Conservation (phyloP, 140 eudicot species). For the Senecio squalidus region DNA sequence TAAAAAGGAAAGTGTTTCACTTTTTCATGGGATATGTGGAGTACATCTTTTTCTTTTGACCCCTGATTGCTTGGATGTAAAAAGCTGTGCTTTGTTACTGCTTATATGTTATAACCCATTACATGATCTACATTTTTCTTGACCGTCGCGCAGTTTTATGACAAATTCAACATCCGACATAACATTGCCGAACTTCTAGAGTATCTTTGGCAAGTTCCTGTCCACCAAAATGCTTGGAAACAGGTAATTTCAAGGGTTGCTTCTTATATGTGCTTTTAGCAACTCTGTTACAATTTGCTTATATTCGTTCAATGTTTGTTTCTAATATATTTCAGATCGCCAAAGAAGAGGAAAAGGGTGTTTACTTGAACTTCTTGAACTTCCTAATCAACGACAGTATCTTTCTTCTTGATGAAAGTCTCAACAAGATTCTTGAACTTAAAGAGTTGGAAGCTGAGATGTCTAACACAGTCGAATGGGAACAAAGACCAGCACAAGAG, state of each 20-base stretch:
- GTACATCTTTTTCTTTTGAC: not conserved
- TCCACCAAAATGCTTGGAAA: constrained; percentile 96
- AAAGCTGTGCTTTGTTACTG: not conserved
- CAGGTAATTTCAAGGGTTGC: constrained; percentile 42
- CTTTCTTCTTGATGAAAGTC: constrained; percentile 93
- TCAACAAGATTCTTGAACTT: constrained; percentile 91
- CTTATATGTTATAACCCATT: not conserved
- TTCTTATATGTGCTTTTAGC: not conserved
- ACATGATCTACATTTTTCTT: not conserved
- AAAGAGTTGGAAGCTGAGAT: constrained; percentile 97
- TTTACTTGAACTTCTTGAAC: constrained; percentile 83
- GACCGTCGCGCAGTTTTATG: constrained; percentile 59
- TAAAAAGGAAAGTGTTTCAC: too few relatives aligned
- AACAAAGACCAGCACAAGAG: constrained; percentile 89
- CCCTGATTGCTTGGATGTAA: not conserved
- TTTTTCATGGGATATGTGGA: too few relatives aligned
- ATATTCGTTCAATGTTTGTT: not conserved
- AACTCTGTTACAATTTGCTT: not conserved
- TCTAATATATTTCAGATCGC: constrained; percentile 67
- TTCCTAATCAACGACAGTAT: constrained; percentile 91
- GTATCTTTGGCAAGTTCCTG: constrained; percentile 96
- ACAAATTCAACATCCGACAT: constrained; percentile 95
- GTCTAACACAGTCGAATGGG: constrained; percentile 96
- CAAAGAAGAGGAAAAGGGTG: constrained; percentile 98
- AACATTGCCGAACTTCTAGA: constrained; percentile 95